Evolutionary conservation across 176 grass and related monocot genomes (phyloP), one percentile per base, ranked within the genome.

Genomic region (Pontederia crassipes): DNA sequence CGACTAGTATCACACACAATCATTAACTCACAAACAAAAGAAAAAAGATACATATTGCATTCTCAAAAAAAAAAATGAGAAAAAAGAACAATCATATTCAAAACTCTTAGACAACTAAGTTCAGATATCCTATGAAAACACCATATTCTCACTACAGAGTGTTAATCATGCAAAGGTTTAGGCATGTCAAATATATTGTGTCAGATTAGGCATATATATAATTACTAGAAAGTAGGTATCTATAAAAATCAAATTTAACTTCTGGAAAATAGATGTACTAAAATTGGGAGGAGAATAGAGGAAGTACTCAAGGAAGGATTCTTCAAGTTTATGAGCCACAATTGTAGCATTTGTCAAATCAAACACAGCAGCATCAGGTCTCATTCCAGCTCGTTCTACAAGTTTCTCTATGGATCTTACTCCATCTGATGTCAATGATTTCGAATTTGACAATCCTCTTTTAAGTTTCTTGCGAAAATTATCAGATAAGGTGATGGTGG

Each of bases 391-490:
- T 63, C 71, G 80, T 75, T 95, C 81, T 0, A 83, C 89, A 59
- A 95, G 80, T 46, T 55, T 74, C 74, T 89, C 86, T 35, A 95
- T 95, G 57, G 86, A 89, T 66, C 74, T 87, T 45, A 86, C 45
- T 48, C 76, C 79, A 70, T 77, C 83, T 57, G 74, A 52, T 14
- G 15, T 52, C 0, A 78, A 77, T 75, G 59, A 52, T 72, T 75
- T 83, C 4, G 80, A 75, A 49, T 16, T 74, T 48, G 78, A 89
- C 53, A 81, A 52, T 29, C 90, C 90, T 52, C 72, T 79, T 69
- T 86, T 95, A 28, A 95, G 78, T 69, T 95, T 95, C 68, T 86
- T 89, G 12, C 90, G 82, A 57, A 95, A 95, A 73, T 89, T 95
- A 59, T 82, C 83, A 47, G 90, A 95, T 28, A 95, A 81, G 28